Base-by-base conservation (phyloP, 805 yeast genomes). In the Candida ponderosae region DNA sequence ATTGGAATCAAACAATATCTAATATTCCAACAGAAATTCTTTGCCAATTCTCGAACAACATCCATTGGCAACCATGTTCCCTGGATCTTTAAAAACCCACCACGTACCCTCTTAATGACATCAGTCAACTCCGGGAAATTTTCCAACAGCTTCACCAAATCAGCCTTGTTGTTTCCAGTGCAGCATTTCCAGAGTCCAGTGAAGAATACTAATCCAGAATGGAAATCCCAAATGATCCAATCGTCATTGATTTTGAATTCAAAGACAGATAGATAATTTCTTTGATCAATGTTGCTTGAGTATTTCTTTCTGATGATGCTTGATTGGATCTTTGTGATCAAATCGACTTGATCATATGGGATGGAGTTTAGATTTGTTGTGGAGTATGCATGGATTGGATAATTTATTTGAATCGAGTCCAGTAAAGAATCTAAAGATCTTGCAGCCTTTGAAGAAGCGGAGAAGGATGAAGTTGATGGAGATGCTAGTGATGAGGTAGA, bases 11-110 rank as follows among this genome's bases (percentile, higher is more conserved):
- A 62, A 17, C 83, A 75, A 54, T 66, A 82, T 40, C 96, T 66
- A 32, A 88, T 81, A 39, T 79, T 76, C 57, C 73, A 87, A 61
- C 95, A 84, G 49, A 87, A 83, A 36, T 81, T 72, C 26, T 74
- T 57, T 4, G 95, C 90, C 37, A 88, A 63, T 24, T 72, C 61
- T 41, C 68, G 69, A 18, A 94, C 87, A 35, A 83, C 65, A 9
- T 70, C 72, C 51, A 61, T 81, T 2, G 95, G 90, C 29, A 87
- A 61, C 96, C 96, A 89, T 8, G 96, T 86, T 4, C 97, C 97
- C 62, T 88, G 97, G 46, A 89, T 86, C 64, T 87, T 87, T 45
- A 88, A 70, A 50, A 77, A 86, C 3, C 96, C 97, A 33, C 97
- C 97, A 38, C 96, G 66, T 14, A 88, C 86, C 35, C 96, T 72